A percentile compares a stretch with the other conserved stretches of the same genome.
Conservation (phyloP, 805 yeast genomes). For the Citeromyces matritensis region DNA sequence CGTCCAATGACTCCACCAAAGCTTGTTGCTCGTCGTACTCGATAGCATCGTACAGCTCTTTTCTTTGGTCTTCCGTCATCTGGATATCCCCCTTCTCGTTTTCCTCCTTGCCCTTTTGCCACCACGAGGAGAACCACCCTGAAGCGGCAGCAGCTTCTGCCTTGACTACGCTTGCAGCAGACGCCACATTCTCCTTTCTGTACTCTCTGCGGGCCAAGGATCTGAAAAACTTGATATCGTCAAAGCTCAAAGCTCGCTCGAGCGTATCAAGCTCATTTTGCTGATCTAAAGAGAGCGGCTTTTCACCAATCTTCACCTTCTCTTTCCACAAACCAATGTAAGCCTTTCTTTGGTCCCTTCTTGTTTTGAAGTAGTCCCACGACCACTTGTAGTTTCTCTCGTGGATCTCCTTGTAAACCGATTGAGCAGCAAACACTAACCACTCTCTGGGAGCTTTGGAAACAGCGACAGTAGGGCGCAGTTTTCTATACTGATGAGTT, state of each 20-base stretch:
- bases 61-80: slow-evolving; percentile 74
- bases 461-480: slow-evolving; percentile 44
- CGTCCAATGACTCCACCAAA: slow-evolving; percentile 33
- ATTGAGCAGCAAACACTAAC: slow-evolving; percentile 71
- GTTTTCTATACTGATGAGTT: slow-evolving; percentile 58
- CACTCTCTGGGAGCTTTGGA: slow-evolving; percentile 61
- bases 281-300: slow-evolving; percentile 11
- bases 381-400: slow-evolving; percentile 72
- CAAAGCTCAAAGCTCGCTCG: slow-evolving; percentile 49
- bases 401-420: slow-evolving; percentile 67
- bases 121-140: slow-evolving; percentile 66
- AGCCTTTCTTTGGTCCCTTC: slow-evolving; percentile 56
- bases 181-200: slow-evolving; percentile 31
- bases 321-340: slow-evolving; percentile 59
- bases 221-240: slow-evolving; percentile 77
- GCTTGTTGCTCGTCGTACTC: slow-evolving; percentile 66
- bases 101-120: slow-evolving; percentile 24
- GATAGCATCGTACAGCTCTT: slow-evolving; percentile 85
- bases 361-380: slow-evolving; percentile 65
- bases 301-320: slow-evolving; percentile 24
- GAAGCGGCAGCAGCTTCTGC: slow-evolving; percentile 5
- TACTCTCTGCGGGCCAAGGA: slow-evolving; percentile 59
- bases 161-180: slow-evolving; percentile 5
- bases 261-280: slow-evolving; percentile 27
- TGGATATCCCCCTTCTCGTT: slow-evolving; percentile 8